These are phyloP conservation scores for Suillus subalutaceus DNA, from an alignment of 768 basidiomycete genomes.

Conservation along the genomic window DNA sequence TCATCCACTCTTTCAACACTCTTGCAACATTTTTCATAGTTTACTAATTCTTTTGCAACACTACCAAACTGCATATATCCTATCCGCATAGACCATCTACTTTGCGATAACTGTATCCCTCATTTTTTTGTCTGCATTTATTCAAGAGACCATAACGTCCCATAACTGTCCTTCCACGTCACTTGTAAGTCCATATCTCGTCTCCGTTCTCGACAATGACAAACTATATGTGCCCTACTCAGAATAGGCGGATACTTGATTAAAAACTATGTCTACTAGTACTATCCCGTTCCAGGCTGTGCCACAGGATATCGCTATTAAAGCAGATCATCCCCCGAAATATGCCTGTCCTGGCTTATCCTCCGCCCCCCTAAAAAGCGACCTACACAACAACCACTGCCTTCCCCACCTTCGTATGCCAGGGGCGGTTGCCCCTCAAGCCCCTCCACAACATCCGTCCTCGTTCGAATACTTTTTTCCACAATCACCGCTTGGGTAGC, in stretches of 20 bases:
- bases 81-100: constrained; percentile 1
- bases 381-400: constrained; percentile 35
- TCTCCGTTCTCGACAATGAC: constrained; percentile 2
- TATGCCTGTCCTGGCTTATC: constrained; percentile 48
- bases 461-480: constrained; percentile 49
- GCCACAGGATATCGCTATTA: constrained; percentile 21
- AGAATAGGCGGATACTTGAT: constrained; percentile 14
- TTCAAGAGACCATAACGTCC: background rate
- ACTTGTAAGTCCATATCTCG: constrained; percentile 9
- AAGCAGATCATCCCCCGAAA: constrained; percentile 19
- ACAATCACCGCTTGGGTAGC: constrained; percentile 65
- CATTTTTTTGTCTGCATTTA: constrained; percentile 1
- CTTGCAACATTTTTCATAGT: background rate
- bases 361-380: constrained; percentile 41
- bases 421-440: constrained; percentile 16
- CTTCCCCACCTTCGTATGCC: constrained; percentile 17
- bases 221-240: constrained; percentile 5
- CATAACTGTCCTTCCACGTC: background rate
- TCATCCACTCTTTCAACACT: constrained; percentile 7
- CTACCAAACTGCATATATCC: constrained; percentile 6
- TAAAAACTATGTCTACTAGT: constrained; percentile 13
- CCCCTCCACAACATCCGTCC: constrained; percentile 23
- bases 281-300: constrained; percentile 7
- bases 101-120: constrained; percentile 9
- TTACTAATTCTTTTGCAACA: background rate